These are phyloP conservation scores for Vanderwaltozyma polyspora DNA, from an alignment of 805 yeast species.

Conservation along the genomic window DNA sequence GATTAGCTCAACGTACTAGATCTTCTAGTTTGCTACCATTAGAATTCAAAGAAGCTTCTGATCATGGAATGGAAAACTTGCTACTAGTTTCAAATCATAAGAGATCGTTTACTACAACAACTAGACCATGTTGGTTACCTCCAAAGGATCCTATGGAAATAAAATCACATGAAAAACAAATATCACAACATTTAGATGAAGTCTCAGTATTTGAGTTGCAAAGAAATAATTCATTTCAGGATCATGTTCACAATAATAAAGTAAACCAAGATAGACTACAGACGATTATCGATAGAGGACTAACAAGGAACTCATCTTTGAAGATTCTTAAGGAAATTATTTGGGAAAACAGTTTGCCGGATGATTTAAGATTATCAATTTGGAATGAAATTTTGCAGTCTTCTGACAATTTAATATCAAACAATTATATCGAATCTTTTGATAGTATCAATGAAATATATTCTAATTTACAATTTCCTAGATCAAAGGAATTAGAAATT, in stretches of 20 bases:
- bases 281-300: slow-evolving; percentile 20
- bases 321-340: slow-evolving; percentile 16
- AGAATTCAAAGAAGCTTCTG: slow-evolving; percentile 25
- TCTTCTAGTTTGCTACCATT: slow-evolving; percentile 28
- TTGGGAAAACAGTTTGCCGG: slow-evolving; percentile 24
- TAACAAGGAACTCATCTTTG: slow-evolving; percentile 25
- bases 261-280: slow-evolving; percentile 20
- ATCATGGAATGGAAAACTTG: slow-evolving; percentile 42
- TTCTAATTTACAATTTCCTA: slow-evolving; percentile 23
- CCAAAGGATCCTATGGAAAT: slow-evolving; percentile 48
- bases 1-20: slow-evolving; percentile 25
- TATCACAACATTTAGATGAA: slow-evolving; percentile 30
- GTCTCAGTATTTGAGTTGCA: slow-evolving; percentile 27
- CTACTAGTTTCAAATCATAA: slow-evolving; percentile 51
- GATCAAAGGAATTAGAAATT: slow-evolving; percentile 23
- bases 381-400: slow-evolving; percentile 20
- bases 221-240: slow-evolving; percentile 19
- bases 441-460: slow-evolving; percentile 28
- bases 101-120: slow-evolving; percentile 38
- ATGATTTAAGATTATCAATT: slow-evolving; percentile 13
- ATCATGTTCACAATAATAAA: slow-evolving; percentile 16
- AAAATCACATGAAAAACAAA: slow-evolving; percentile 44
- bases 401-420: slow-evolving; percentile 14
- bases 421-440: slow-evolving; percentile 28
- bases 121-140: slow-evolving; percentile 63